Percentiles rank a stretch among this genome's conserved stretches.
Evolutionary conservation across 2,329 filamentous ascomycete genomes (phyloP).

Genomic region (Dactylellina leptospora): DNA sequence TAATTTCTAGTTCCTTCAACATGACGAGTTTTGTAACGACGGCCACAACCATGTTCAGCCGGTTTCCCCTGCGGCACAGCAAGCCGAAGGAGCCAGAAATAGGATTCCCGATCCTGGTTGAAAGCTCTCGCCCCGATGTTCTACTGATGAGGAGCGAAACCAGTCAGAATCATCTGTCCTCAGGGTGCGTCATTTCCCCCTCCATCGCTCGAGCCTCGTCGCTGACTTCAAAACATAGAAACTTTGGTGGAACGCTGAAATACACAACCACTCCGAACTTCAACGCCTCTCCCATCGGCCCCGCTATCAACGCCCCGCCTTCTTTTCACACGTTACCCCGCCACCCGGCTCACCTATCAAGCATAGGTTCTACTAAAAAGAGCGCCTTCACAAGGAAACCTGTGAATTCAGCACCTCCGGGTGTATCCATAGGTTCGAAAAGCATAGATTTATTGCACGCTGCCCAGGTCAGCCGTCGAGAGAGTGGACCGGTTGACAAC

Average conservation of each 20-base stretch:
- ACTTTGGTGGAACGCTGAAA: constrained; percentile 45
- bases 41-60: constrained; percentile 57
- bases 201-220: not conserved
- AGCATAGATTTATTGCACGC: constrained; percentile 46
- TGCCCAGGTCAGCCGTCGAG: constrained; percentile 26
- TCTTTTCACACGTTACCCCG: constrained; percentile 46
- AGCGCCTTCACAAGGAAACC: constrained; percentile 49
- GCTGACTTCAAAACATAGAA: constrained; percentile 7
- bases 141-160: constrained; percentile 40
- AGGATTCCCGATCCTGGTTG: constrained; percentile 56
- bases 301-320: constrained; percentile 39
- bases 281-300: constrained; percentile 42
- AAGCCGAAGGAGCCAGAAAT: constrained; percentile 57
- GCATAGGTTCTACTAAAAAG: constrained; percentile 20
- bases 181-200: constrained; percentile 14
- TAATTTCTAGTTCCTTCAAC: constrained; percentile 20
- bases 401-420: constrained; percentile 29
- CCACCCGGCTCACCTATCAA: constrained; percentile 22
- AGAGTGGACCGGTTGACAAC: constrained; percentile 20
- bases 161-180: constrained; percentile 14
- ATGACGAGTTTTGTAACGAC: constrained; percentile 53
- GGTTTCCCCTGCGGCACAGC: constrained; percentile 56
- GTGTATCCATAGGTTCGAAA: constrained; percentile 35
- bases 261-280: constrained; percentile 52
- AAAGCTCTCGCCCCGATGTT: constrained; percentile 51